Evolutionary conservation across 495 filamentous ascomycete genomes (phyloP).

Genomic region (Amniculicola lignicola): DNA sequence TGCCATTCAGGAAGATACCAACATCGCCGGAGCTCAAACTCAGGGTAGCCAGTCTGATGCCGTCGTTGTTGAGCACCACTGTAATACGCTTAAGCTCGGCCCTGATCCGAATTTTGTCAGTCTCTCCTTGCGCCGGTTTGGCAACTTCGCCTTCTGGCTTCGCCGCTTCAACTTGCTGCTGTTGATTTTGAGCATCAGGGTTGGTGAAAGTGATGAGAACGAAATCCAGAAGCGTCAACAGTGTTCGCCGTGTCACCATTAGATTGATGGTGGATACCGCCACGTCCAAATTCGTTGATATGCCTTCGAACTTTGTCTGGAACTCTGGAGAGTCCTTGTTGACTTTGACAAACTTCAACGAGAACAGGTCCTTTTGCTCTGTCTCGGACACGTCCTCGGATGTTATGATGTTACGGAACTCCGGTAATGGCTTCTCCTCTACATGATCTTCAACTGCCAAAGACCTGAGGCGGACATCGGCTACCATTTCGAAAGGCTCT

Average conservation of each 20-base stretch:
- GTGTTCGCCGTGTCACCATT: constrained; percentile 86
- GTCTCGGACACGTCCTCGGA: constrained; percentile 73
- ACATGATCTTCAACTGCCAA: constrained; percentile 94
- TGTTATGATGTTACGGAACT: constrained; percentile 94
- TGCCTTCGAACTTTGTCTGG: constrained; percentile 81
- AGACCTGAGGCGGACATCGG: constrained; percentile 80
- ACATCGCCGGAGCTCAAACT: constrained; percentile 89
- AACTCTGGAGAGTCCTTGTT: constrained; percentile 92
- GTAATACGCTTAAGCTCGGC: constrained; percentile 88
- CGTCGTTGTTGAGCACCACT: constrained; percentile 96
- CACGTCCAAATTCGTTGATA: constrained; percentile 89
- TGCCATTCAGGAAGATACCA: constrained; percentile 80
- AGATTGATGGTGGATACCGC: constrained; percentile 93
- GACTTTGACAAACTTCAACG: constrained; percentile 82
- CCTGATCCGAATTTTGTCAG: constrained; percentile 75
- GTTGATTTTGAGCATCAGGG: constrained; percentile 48
- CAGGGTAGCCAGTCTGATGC: constrained; percentile 87
- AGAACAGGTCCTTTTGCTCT: constrained; percentile 76
- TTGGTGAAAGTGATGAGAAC: constrained; percentile 91
- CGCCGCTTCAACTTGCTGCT: constrained; percentile 38
- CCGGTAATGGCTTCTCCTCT: constrained; percentile 78
- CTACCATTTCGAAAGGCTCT: constrained; percentile 84
- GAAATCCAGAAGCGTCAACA: constrained; percentile 94
- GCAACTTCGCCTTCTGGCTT: constrained; percentile 29
- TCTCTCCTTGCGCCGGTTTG: constrained; percentile 31